Percentiles rank a stretch among this genome's conserved stretches.
Conservation (phyloP, 2,329 filamentous ascomycete genomes). For the Xylaria sp. region DNA sequence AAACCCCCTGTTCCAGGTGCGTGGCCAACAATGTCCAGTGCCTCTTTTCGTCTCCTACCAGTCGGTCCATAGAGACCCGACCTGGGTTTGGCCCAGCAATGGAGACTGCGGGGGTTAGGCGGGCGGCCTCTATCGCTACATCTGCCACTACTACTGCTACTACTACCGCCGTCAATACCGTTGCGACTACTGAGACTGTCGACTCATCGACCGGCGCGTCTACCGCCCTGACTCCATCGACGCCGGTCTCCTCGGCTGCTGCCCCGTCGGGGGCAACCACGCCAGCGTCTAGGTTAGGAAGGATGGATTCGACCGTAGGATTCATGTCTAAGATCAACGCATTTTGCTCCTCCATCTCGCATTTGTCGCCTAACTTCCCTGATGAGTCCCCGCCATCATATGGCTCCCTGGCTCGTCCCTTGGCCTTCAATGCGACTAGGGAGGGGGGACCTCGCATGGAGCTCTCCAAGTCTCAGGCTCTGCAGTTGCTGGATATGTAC, state of each 20-base stretch:
- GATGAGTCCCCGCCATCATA: conserved; percentile 29
- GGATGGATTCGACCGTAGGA: conserved; percentile 30
- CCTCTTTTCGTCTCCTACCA: conserved; percentile 7
- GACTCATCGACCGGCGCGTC: neutral
- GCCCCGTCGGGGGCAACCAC: neutral
- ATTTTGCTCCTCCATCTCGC: conserved; percentile 31
- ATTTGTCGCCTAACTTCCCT: conserved; percentile 25
- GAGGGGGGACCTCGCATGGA: conserved; percentile 11
- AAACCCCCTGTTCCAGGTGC: conserved; percentile 32
- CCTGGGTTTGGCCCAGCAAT: neutral
- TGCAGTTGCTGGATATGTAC: conserved; percentile 28
- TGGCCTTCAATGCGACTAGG: conserved; percentile 14
- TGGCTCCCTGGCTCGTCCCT: conserved; percentile 20
- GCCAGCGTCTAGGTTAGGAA: neutral
- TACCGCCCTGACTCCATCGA: conserved; percentile 7
- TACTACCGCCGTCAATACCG: neutral
- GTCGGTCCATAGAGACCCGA: conserved; percentile 4
- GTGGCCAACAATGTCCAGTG: conserved; percentile 29
- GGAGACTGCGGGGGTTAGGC: neutral
- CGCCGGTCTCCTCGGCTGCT: conserved; percentile 6
- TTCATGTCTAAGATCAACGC: conserved; percentile 36
- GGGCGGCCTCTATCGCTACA: conserved; percentile 4
- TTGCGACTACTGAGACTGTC: neutral
- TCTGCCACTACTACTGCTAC: neutral
- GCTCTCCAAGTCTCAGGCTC: conserved; percentile 27